phyloP scores from a whole-genome alignment of 2,329 filamentous ascomycete genomes.

The Sphaerulina vaccinii region DNA sequence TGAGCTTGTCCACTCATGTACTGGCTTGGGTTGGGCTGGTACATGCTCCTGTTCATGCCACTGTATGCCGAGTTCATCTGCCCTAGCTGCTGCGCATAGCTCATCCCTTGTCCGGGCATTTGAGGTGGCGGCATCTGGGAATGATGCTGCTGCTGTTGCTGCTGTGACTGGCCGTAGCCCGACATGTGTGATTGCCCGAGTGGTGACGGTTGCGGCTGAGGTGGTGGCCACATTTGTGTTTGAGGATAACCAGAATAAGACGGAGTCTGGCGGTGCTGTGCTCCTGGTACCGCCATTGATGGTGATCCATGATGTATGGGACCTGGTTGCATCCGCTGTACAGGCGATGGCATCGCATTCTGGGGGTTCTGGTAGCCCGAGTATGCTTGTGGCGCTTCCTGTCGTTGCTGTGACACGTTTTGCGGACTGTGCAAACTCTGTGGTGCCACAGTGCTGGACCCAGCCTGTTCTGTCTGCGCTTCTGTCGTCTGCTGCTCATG shows the following conservation, averaged over 20 bases:
- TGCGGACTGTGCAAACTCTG: slow-evolving; percentile 50
- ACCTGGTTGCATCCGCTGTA: slow-evolving; percentile 64
- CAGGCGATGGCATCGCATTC: slow-evolving; percentile 70
- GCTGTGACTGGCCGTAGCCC: slow-evolving; percentile 43
- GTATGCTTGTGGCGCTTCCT: slow-evolving; percentile 64
- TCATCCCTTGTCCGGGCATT: slow-evolving; percentile 48
- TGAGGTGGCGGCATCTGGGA: slow-evolving; percentile 52
- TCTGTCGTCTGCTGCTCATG: slow-evolving; percentile 67
- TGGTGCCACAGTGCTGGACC: slow-evolving; percentile 43
- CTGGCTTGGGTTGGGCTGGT: slow-evolving; percentile 49
- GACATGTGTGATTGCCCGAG: slow-evolving; percentile 48
- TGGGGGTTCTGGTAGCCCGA: slow-evolving; percentile 70
- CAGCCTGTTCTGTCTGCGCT: slow-evolving; percentile 39
- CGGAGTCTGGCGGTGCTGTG: slow-evolving; percentile 44
- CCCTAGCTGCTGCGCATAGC: slow-evolving; percentile 48
- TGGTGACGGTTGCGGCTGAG: slow-evolving; percentile 50
- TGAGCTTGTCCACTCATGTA: slow-evolving; percentile 39
- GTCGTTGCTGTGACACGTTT: slow-evolving; percentile 48
- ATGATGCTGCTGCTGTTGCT: slow-evolving; percentile 43
- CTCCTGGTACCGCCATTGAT: slow-evolving; percentile 49
- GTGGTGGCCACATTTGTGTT: slow-evolving; percentile 51
- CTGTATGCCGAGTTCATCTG: slow-evolving; percentile 46
- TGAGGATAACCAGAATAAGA: slow-evolving; percentile 46
- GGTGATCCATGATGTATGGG: slow-evolving; percentile 67
- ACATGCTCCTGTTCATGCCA: slow-evolving; percentile 50